These are phyloP conservation scores for Oidiodendron maius DNA, from an alignment of 495 filamentous ascomycete genomes.

Conservation along the genomic window DNA sequence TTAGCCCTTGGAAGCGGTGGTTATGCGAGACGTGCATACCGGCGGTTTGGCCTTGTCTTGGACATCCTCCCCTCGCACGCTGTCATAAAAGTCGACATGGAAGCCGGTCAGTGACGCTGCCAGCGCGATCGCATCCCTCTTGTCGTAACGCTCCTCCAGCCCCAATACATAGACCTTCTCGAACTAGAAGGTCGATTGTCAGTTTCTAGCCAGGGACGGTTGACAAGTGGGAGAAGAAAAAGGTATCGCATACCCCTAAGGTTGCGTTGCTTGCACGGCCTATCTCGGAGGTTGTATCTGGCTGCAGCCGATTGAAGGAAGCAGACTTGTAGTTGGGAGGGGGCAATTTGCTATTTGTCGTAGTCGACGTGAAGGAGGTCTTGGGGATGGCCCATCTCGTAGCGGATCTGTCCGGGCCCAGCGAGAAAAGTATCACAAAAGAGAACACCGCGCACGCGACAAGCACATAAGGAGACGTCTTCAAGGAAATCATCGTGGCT, in stretches of 20 bases:
- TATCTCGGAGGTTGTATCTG: not conserved
- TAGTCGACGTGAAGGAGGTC: no score
- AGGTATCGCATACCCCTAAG: not conserved
- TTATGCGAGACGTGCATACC: not conserved
- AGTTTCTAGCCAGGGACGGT: not conserved
- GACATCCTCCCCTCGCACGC: constrained; percentile 28
- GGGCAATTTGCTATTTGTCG: no score
- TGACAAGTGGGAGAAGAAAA: not conserved
- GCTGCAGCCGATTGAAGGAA: not conserved
- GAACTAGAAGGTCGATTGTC: constrained; percentile 12
- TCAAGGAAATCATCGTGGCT: no score
- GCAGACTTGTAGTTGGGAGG: no score
- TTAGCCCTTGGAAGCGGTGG: not conserved
- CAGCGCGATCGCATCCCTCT: constrained; percentile 32
- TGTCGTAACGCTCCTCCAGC: constrained; percentile 33
- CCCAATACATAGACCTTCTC: constrained; percentile 28
- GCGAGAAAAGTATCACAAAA: no score
- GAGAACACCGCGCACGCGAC: no score
- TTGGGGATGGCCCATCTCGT: no score
- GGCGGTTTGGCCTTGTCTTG: constrained; percentile 26
- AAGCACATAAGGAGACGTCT: no score
- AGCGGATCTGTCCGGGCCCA: no score
- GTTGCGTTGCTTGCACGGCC: not conserved
- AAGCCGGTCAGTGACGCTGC: constrained; percentile 27
- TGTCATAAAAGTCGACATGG: constrained; percentile 30